phyloP scores from a whole-genome alignment of 257 asterid genomes.

The Scutellaria barbata region DNA sequence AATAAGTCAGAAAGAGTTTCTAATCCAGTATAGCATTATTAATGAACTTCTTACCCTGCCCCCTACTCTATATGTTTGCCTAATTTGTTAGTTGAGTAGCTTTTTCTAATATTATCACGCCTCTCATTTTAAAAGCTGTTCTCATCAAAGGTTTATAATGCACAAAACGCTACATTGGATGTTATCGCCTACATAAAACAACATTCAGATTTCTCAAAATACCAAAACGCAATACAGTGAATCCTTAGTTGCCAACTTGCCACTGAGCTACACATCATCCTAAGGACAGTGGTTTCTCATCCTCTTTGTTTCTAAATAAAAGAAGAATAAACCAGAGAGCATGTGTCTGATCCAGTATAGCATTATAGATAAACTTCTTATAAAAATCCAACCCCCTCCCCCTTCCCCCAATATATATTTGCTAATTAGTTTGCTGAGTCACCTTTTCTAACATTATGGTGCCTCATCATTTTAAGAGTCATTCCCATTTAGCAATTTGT shows the following conservation, averaged over 20 bases:
- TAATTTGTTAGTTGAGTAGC: neutral
- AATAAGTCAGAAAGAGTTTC: conserved; percentile 11
- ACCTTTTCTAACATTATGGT: neutral
- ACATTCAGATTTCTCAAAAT: too few species aligned
- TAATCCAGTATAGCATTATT: neutral
- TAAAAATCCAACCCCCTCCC: neutral
- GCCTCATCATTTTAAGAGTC: conserved; percentile 5
- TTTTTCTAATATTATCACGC: neutral
- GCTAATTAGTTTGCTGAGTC: neutral
- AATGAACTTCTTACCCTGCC: conserved; percentile 10
- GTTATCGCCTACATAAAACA: too few species aligned
- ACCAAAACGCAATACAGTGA: too few species aligned
- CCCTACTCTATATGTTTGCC: neutral
- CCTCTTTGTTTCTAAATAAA: too few species aligned
- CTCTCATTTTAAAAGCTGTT: conserved; percentile 11
- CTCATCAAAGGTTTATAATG: neutral
- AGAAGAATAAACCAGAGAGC: neutral
- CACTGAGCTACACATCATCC: too few species aligned
- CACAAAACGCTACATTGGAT: too few species aligned
- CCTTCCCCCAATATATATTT: neutral
- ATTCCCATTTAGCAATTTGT: neutral
- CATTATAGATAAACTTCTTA: conserved; percentile 3
- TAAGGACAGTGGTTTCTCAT: too few species aligned
- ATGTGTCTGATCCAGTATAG: neutral
- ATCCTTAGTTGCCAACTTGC: too few species aligned